These are phyloP conservation scores for Oryza rufipogon DNA, from an alignment of 176 grass and related monocot genomes.

Conservation along the genomic window DNA sequence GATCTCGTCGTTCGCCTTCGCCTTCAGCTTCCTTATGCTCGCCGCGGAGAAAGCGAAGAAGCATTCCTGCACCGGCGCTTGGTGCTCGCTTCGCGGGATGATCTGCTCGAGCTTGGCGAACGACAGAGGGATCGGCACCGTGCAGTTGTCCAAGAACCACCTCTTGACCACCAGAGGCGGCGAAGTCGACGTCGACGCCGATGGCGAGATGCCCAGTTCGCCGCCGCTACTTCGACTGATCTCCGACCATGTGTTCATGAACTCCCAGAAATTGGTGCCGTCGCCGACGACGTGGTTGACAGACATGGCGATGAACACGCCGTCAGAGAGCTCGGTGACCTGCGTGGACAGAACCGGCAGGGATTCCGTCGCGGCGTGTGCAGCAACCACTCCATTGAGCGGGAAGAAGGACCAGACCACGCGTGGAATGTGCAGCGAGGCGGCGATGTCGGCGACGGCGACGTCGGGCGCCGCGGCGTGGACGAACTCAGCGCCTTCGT, in stretches of 20 bases:
- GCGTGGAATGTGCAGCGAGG: not conserved
- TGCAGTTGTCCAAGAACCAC: constrained; percentile 44
- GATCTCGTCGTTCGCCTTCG: constrained; percentile 45
- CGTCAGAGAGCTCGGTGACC: constrained; percentile 48
- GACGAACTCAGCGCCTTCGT: constrained; percentile 52
- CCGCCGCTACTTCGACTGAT: constrained; percentile 5
- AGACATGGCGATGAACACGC: constrained; percentile 45
- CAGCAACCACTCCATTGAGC: not conserved
- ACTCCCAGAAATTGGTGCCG: constrained; percentile 33
- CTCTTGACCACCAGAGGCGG: not conserved
- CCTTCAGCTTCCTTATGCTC: constrained; percentile 42
- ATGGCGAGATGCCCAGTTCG: not conserved
- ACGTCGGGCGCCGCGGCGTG: constrained; percentile 45
- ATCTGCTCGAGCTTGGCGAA: constrained; percentile 15
- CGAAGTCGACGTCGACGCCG: too few species aligned
- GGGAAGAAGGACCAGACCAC: constrained; percentile 3
- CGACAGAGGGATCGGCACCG: constrained; percentile 46
- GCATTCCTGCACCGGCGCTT: constrained; percentile 11
- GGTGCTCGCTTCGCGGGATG: constrained; percentile 16
- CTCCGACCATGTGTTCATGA: constrained; percentile 57
- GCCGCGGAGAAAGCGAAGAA: constrained; percentile 48
- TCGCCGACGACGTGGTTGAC: constrained; percentile 30
- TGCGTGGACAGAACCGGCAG: constrained; percentile 5
- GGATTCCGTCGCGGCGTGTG: not conserved
- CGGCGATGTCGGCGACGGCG: constrained; percentile 36